phyloP scores from a whole-genome alignment of 176 grass and related monocot genomes.

The Ensete ventricosum region DNA sequence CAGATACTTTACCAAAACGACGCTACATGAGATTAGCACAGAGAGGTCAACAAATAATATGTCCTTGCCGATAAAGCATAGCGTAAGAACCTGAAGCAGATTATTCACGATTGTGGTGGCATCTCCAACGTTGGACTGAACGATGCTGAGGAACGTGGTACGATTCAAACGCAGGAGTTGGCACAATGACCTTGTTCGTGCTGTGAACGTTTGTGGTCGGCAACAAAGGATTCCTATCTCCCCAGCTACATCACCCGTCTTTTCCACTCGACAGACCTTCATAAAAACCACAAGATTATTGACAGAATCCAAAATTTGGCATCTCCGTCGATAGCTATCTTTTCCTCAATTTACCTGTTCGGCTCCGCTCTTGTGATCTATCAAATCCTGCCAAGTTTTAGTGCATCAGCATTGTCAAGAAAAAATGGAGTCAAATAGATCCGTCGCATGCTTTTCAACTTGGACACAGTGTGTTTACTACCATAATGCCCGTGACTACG shows the following conservation, averaged over 20 bases:
- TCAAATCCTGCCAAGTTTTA: background rate
- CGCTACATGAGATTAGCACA: background rate
- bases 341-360: background rate
- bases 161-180: conserved; percentile 78
- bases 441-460: no score
- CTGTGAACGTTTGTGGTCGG: conserved; percentile 76
- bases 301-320: background rate
- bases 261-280: conserved; percentile 38
- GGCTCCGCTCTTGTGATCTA: background rate
- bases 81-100: conserved; percentile 53
- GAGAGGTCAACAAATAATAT: background rate
- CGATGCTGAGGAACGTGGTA: conserved; percentile 63
- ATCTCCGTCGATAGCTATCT: background rate
- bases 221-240: conserved; percentile 90
- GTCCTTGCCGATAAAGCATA: no score
- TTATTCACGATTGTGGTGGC: conserved; percentile 90
- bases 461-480: conserved; percentile 10
- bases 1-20: conserved; percentile 34
- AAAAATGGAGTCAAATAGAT: no score
- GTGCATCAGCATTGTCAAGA: background rate
- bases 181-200: conserved; percentile 73
- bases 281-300: conserved; percentile 1
- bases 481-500: conserved; percentile 58
- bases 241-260: conserved; percentile 70
- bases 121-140: conserved; percentile 86